These are phyloP conservation scores for Byssothecium circinans DNA, from an alignment of 2,329 filamentous ascomycete species.

Conservation along the genomic window DNA sequence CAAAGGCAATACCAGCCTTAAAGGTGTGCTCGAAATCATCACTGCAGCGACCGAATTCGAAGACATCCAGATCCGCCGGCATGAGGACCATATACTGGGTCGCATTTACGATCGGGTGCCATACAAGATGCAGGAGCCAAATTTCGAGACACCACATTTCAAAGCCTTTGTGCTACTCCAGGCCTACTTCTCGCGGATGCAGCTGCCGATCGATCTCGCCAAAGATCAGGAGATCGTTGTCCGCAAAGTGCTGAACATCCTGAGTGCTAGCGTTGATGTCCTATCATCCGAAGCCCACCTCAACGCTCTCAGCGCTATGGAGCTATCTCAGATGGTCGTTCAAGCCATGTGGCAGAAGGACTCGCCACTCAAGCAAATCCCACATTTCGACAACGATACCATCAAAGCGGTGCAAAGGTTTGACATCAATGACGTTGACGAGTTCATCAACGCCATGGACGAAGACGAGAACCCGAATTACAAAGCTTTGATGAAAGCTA, in stretches of 20 bases:
- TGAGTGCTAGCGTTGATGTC: conserved; percentile 92
- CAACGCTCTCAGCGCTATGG: conserved; percentile 98
- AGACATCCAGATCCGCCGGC: conserved; percentile 86
- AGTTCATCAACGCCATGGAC: conserved; percentile 99
- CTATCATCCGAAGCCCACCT: conserved; percentile 93
- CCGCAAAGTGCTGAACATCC: conserved; percentile 78
- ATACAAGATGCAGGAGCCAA: conserved; percentile 87
- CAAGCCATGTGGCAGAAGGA: conserved; percentile 99
- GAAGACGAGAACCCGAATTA: conserved; percentile 88
- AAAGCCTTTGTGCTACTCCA: conserved; percentile 97
- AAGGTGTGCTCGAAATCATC: conserved; percentile 94
- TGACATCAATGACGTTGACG: conserved; percentile 88
- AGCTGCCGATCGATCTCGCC: conserved; percentile 89
- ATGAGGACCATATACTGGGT: conserved; percentile 84
- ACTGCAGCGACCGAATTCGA: conserved; percentile 98
- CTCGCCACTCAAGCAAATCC: conserved; percentile 95
- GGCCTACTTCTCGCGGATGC: conserved; percentile 96
- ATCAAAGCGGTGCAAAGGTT: conserved; percentile 81
- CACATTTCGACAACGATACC: conserved; percentile 83
- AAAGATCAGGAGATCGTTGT: conserved; percentile 93
- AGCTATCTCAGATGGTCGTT: conserved; percentile 98
- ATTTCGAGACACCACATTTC: conserved; percentile 94
- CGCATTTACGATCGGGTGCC: conserved; percentile 93
- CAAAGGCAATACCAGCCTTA: conserved; percentile 85
- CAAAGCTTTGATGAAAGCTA: conserved; percentile 70